Conservation (phyloP, 2,329 filamentous ascomycete species). For the Triangularia setosa region DNA sequence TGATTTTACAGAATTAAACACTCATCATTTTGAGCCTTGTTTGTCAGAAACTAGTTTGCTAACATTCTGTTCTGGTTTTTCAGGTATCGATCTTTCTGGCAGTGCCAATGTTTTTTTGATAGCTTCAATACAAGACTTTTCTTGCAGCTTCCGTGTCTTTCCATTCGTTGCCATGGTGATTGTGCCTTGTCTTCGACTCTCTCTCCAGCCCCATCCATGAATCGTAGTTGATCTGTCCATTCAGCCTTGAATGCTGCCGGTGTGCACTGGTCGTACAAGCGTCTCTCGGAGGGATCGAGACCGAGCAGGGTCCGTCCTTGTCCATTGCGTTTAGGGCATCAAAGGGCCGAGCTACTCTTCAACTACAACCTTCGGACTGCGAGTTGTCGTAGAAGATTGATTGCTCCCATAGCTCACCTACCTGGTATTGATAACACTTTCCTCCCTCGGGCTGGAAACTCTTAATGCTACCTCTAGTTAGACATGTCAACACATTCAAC, state of each 20-base stretch:
- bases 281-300: no score
- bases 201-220: not conserved
- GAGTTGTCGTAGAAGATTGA: no score
- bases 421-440: no score
- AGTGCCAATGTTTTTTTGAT: not conserved
- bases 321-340: not conserved
- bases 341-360: not conserved
- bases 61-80: constrained; percentile 18
- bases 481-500: no score
- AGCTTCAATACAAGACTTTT: not conserved
- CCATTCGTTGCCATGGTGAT: not conserved
- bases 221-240: not conserved
- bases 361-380: no score
- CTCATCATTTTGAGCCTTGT: constrained; percentile 6
- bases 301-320: not conserved
- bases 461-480: no score
- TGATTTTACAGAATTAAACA: constrained; percentile 41
- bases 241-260: not conserved
- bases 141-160: not conserved
- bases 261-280: no score
- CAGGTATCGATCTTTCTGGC: not conserved
- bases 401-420: no score
- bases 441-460: no score
- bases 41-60: constrained; percentile 17
- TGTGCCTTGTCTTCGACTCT: not conserved